Base-by-base conservation (phyloP, 192 early-diverging fungal genomes). In the Entrophospora sp. region DNA sequence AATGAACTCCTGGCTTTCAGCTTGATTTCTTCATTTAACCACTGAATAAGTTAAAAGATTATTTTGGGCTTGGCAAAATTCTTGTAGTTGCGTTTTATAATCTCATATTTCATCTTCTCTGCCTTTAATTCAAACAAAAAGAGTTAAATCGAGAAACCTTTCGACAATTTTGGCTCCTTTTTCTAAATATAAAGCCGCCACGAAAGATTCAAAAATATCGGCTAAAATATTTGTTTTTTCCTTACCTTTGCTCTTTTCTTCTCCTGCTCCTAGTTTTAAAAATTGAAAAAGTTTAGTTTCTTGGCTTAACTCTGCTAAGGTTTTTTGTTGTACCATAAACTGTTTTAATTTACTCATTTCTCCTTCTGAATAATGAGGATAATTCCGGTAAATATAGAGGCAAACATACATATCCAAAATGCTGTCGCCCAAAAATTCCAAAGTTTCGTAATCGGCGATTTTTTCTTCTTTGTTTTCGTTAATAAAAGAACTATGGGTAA, bases 261-360 rank as follows among this genome's bases (percentile, higher is more conserved):
- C 49, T 9, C 49, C 49, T 12, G 25, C 22, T 52, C 49, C 49
- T 25, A 52, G 25, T 52, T 52, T 10, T n/a, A 52, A 20, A 52
- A 52, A 52, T 25, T 52, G 14, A 10, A 10, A 10, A n/a, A 52
- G 6, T 1, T 20, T 20, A 25, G 22, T 52, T 52, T 52, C 49
- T 20, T 52, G 10, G 22, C 49, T 52, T 52, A 52, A 52, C 8
- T 5, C 9, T n/a, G 49, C 55, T 27, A 58, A 3, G n/a, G 55
- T 58, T 18, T 18, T 35, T 27, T 58, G 31, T 37, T 58, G 55
- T 3, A 58, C 32, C 55, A 58, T 58, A 5, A 58, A 58, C 55
- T 58, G 55, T n/a, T 58, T 58, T 8, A 58, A 58, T 7, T 58
- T 58, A 36, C 55, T 58, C 55, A 58, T 58, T 58, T 58, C 5